Base-by-base conservation (phyloP, 1,284 basidiomycete genomes). In the Leccinum fuscescens region DNA sequence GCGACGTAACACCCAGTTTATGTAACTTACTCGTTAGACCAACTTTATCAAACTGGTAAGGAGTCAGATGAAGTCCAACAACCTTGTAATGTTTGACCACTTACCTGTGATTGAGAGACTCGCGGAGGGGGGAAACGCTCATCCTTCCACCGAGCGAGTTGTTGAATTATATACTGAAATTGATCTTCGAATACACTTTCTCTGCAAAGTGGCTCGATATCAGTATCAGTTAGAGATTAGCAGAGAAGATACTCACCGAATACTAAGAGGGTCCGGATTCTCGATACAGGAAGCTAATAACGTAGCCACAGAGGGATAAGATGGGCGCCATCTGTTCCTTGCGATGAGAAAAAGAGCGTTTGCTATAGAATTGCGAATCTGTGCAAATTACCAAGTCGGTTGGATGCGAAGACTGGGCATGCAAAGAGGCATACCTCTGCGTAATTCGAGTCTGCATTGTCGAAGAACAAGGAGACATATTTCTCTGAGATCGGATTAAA, bases 91-190 rank as follows among this genome's bases (percentile, higher is more conserved):
- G 39, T 29, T 20, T 48, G 44, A 64, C 52, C 11, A 71, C 76
- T 56, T 67, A 82, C 86, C 74, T 88, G 86, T 44, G 83, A 93
- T 72, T 87, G 91, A 64, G 79, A 87, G 61, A 89, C 91, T 67
- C 91, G 82, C 1, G 93, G 93, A 53, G 93, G 93, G 29, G 92
- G 86, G n/a, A 93, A 82, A 62, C 94, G 83, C 72, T 90, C 80
- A 67, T 84, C 80, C 72, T 86, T 88, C 86, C 86, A 90, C 61
- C 79, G 74, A 0, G 86, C 83, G 55, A 96, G 76, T 46, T 84
- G 77, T 20, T 70, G 73, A 49, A 88, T 74, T 59, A 92, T 83
- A 20, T 78, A 72, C 24, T 80, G 68, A 48, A 94, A 76, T 60
- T 80, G 84, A 35, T 79, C 75, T 61, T 84, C 74, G 72, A 91